Evolutionary conservation across 2,329 filamentous ascomycete genomes (phyloP).

Genomic region (Magnaporthales sp.): DNA sequence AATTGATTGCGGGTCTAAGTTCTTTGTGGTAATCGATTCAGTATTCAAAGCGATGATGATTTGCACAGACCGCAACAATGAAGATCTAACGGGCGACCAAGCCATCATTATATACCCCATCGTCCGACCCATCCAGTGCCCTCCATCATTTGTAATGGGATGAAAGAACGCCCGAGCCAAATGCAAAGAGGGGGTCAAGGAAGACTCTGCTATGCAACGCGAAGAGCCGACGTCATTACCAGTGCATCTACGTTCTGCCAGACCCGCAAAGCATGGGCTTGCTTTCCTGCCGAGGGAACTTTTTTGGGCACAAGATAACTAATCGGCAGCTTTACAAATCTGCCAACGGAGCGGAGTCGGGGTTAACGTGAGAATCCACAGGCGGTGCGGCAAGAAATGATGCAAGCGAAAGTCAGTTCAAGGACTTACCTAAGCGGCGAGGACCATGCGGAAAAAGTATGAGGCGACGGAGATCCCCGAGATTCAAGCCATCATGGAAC

Average conservation of each 20-base stretch:
- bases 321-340: background rate
- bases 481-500: background rate
- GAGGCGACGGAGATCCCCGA: background rate
- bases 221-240: background rate
- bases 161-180: background rate
- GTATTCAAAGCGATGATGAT: background rate
- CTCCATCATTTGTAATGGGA: background rate
- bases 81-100: background rate
- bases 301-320: background rate
- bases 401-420: background rate
- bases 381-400: background rate
- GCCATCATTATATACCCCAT: background rate
- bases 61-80: background rate
- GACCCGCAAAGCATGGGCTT: background rate
- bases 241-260: too few relatives aligned
- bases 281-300: background rate
- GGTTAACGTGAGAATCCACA: background rate
- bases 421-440: background rate
- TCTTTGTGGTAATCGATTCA: background rate
- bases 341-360: background rate
- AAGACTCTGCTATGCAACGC: background rate
- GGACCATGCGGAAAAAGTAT: background rate
- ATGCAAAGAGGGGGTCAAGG: background rate
- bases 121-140: background rate
- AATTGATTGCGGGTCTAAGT: background rate